Evolutionary conservation across 441 rosid genomes (phyloP).

Genomic region (Jatropha podagrica): DNA sequence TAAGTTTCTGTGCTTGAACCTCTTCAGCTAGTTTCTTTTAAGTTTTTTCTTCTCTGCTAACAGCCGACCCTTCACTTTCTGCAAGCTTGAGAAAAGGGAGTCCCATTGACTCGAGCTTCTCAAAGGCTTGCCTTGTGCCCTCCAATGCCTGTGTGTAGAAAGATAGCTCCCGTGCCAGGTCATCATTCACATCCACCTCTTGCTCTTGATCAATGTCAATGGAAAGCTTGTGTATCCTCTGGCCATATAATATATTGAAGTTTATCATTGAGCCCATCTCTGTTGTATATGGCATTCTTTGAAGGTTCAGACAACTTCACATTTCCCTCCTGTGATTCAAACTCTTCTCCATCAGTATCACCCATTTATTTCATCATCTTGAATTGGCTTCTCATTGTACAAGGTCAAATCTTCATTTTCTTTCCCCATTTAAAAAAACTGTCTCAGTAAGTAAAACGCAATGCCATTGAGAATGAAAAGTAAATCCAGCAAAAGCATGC

Average conservation of each 20-base stretch:
- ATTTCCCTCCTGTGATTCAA: conserved; percentile 53
- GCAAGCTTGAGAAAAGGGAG: conserved; percentile 85
- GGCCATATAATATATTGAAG: conserved; percentile 83
- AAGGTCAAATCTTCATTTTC: conserved; percentile 16
- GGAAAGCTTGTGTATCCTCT: conserved; percentile 61
- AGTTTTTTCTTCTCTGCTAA: conserved; percentile 66
- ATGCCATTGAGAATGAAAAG: not conserved
- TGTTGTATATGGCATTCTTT: conserved; percentile 50
- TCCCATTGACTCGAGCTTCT: conserved; percentile 55
- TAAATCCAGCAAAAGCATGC: not conserved
- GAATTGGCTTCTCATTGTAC: conserved; percentile 35
- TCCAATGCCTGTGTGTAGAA: conserved; percentile 81
- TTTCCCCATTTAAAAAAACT: conserved; percentile 30
- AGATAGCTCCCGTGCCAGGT: conserved; percentile 65
- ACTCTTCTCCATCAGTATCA: conserved; percentile 36
- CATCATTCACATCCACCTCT: conserved; percentile 84
- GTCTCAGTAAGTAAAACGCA: not conserved
- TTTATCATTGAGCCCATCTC: conserved; percentile 66
- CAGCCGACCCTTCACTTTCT: conserved; percentile 74
- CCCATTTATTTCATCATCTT: conserved; percentile 45
- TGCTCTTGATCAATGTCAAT: conserved; percentile 59
- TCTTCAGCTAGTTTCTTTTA: conserved; percentile 13
- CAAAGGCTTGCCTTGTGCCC: conserved; percentile 65
- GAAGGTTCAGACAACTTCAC: conserved; percentile 60
- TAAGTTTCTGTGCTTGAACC: too few species aligned